Base-by-base conservation (phyloP, 495 filamentous ascomycete species). In the Hypoxylon rickii region DNA sequence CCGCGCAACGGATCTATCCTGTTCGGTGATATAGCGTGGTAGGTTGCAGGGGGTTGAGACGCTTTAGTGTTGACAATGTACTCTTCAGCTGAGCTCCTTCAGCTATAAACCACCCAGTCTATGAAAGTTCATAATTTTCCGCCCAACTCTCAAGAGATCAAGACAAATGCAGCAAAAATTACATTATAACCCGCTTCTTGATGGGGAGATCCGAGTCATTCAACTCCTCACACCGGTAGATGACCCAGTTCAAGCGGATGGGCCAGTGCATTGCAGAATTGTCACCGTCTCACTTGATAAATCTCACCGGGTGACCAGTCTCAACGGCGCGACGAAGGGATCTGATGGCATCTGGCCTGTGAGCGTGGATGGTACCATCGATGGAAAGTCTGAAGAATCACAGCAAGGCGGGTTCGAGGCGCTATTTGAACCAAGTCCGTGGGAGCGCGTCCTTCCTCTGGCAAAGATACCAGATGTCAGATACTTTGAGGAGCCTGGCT, bases 151-250 rank as follows among this genome's bases (percentile, higher is more conserved):
- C n/a, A n/a, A n/a, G 32, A 36, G 13, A n/a, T 36, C 13, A 41
- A 20, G 36, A 50, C 36, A 37, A 45, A 55, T 55, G 51, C n/a
- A 41, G n/a, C 43, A 48, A 21, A 49, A 56, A 56, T 43, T 49
- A 42, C 52, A 21, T 33, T 56, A 56, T n/a, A 29, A 13, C 4
- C 44, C 52, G 26, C 19, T 56, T 13, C 24, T 44, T n/a, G 36
- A 42, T 33, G n/a, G 37, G 8, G 52, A 56, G 13, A 56, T 56
- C 31, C 52, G 52, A 43, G 52, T 49, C 15, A 49, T 56, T 36
- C 36, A 36, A 26, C 37, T 56, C 1, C 52, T 56, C 8, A 56
- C 52, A 13, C 52, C 32, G 29, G 38, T 36, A 17, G 52, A 56
- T 32, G 20, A 56, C 12, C 44, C 52, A 19, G 29, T 39, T 49